Evolutionary conservation across 371 early-diverging fungal genomes (phyloP).

Genomic region (Mucor saturninus): DNA sequence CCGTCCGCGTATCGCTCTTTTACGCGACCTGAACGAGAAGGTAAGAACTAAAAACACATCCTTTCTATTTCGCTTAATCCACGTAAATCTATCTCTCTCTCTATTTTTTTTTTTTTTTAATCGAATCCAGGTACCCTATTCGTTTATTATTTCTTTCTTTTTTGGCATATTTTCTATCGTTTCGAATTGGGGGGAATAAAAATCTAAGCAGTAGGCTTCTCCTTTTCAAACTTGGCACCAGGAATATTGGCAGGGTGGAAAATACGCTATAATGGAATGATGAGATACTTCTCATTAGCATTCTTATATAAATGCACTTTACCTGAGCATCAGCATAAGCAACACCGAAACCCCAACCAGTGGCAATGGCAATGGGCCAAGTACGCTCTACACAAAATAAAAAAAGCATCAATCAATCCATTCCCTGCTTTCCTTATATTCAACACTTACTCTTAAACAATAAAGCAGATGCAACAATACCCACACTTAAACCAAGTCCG

Average conservation of each 20-base stretch:
- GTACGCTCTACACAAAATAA: slow-evolving; percentile 65
- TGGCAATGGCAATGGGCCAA: slow-evolving; percentile 90
- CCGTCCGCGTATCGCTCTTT: no score
- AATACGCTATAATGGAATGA: slow-evolving; percentile 37
- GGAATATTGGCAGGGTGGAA: slow-evolving; percentile 56
- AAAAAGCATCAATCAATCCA: background rate
- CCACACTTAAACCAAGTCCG: slow-evolving; percentile 86
- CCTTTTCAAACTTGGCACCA: slow-evolving; percentile 51
- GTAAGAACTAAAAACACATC: no score
- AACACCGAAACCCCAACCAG: slow-evolving; percentile 87
- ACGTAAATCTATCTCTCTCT: no score
- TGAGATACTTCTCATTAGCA: background rate
- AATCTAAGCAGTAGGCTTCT: slow-evolving; percentile 50
- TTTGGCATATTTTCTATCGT: background rate
- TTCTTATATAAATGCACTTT: background rate
- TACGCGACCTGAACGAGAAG: no score
- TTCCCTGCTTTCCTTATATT: background rate
- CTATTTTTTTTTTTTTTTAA: no score
- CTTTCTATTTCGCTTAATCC: no score
- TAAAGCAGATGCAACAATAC: slow-evolving; percentile 86
- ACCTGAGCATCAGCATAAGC: slow-evolving; percentile 88
- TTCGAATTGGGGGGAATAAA: background rate
- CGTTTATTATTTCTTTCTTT: background rate
- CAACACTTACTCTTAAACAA: slow-evolving; percentile 82
- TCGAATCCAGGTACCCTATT: background rate